A percentile compares a stretch with the other conserved stretches of the same genome.
phyloP scores from a whole-genome alignment of 441 rosid species.

The Corymbia citriodora region DNA sequence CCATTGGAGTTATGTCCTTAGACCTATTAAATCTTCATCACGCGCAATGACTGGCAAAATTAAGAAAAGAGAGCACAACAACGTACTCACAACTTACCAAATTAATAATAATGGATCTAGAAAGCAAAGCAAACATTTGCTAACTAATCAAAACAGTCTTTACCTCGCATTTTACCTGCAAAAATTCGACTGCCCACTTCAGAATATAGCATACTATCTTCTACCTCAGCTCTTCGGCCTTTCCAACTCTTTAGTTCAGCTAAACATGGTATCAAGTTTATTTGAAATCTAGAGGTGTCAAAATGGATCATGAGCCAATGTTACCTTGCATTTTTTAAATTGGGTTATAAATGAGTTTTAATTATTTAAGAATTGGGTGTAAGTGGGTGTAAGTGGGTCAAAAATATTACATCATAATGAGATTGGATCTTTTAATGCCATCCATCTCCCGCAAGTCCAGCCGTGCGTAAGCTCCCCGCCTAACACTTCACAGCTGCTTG shows the following conservation, averaged over 20 bases:
- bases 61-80: not conserved
- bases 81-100: rapidly evolving
- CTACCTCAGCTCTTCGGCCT: not conserved
- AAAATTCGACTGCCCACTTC: not conserved
- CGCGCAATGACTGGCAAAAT: rapidly evolving
- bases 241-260: not conserved
- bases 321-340: rapidly evolving
- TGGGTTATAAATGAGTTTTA: not conserved
- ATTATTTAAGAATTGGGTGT: not conserved
- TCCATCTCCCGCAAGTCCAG: not conserved
- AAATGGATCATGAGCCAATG: not conserved
- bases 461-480: not conserved
- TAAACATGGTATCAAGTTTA: not conserved
- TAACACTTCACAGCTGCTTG: too few species aligned
- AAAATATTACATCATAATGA: too few species aligned
- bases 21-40: not conserved
- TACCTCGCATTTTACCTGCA: too few species aligned
- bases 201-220: too few species aligned
- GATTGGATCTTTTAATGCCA: too few species aligned
- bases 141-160: not conserved
- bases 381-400: not conserved
- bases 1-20: rapidly evolving
- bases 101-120: not conserved
- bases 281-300: too few species aligned
- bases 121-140: rapidly evolving